Conservation (phyloP, 208 protist genomes). For the Ichthyophonus hoferi region DNA sequence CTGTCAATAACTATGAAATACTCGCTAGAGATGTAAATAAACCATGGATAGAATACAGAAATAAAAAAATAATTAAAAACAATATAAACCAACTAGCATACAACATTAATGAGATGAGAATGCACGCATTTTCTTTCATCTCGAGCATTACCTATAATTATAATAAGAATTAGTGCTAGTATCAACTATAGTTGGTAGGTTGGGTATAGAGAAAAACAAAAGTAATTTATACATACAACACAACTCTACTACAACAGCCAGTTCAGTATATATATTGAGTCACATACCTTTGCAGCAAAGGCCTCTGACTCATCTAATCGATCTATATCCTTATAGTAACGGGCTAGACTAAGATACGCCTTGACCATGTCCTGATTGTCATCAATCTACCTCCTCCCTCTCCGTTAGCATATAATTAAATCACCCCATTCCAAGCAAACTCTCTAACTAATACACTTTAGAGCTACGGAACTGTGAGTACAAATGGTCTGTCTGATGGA, state of each 20-base stretch:
- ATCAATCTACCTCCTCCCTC: too few species aligned
- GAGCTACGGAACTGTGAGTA: too few species aligned
- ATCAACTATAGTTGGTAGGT: not conserved
- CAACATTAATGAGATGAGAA: not conserved
- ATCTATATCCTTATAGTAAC: not conserved
- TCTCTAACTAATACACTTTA: too few species aligned
- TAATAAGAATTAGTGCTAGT: not conserved
- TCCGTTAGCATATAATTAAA: too few species aligned
- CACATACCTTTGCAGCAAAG: not conserved
- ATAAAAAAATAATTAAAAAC: too few species aligned
- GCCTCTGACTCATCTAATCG: not conserved
- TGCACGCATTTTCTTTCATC: not conserved
- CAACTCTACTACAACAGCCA: too few species aligned
- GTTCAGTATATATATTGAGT: not conserved
- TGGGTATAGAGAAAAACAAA: not conserved
- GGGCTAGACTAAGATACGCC: not conserved
- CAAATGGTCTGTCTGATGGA: too few species aligned
- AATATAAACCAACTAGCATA: not conserved
- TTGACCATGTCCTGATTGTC: not conserved
- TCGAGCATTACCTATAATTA: not conserved
- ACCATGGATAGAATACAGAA: too few species aligned
- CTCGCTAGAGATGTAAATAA: too few species aligned
- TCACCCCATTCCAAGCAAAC: too few species aligned
- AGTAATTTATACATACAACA: too few species aligned
- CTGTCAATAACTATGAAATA: too few species aligned